Evolutionary conservation across 2,329 filamentous ascomycete species (phyloP).

Genomic region (Setomelanomma holmii): DNA sequence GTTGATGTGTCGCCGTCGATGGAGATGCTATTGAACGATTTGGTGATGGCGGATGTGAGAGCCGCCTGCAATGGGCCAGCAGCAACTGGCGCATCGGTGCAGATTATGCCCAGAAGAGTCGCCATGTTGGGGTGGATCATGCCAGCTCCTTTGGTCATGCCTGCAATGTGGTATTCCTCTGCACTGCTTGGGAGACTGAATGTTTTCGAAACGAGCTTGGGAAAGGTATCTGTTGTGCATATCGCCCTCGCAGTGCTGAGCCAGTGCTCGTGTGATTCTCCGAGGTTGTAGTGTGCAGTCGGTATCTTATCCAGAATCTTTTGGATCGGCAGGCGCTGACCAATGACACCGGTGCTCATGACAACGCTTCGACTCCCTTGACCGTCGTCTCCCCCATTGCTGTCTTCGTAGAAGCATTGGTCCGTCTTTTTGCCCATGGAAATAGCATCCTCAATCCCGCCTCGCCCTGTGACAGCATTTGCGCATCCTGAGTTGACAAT

Average conservation of each 20-base stretch:
- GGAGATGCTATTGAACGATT: conserved; percentile 95
- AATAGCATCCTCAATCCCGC: conserved; percentile 85
- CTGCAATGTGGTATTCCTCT: conserved; percentile 81
- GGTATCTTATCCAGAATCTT: conserved; percentile 89
- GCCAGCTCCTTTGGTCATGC: conserved; percentile 96
- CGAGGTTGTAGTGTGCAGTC: conserved; percentile 73
- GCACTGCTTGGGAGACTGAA: conserved; percentile 86
- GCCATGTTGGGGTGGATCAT: conserved; percentile 99
- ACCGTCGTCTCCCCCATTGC: conserved; percentile 49
- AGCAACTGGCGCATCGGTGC: conserved; percentile 85
- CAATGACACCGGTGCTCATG: conserved; percentile 98
- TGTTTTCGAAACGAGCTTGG: conserved; percentile 85
- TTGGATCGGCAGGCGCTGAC: conserved; percentile 87
- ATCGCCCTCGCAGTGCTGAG: conserved; percentile 86
- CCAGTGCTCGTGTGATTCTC: conserved; percentile 83
- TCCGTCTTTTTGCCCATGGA: conserved; percentile 84
- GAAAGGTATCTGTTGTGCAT: conserved; percentile 98
- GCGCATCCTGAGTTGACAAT: conserved; percentile 96
- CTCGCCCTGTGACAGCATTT: conserved; percentile 93
- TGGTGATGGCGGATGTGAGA: conserved; percentile 76
- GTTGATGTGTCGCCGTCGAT: conserved; percentile 97
- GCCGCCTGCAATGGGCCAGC: conserved; percentile 71
- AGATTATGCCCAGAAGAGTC: conserved; percentile 88
- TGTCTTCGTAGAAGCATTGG: conserved; percentile 58
- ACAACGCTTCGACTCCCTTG: conserved; percentile 75